Percentiles rank a stretch among this genome's conserved stretches.
Conservation (phyloP, 768 basidiomycete species). For the Trametes cinnabarina region DNA sequence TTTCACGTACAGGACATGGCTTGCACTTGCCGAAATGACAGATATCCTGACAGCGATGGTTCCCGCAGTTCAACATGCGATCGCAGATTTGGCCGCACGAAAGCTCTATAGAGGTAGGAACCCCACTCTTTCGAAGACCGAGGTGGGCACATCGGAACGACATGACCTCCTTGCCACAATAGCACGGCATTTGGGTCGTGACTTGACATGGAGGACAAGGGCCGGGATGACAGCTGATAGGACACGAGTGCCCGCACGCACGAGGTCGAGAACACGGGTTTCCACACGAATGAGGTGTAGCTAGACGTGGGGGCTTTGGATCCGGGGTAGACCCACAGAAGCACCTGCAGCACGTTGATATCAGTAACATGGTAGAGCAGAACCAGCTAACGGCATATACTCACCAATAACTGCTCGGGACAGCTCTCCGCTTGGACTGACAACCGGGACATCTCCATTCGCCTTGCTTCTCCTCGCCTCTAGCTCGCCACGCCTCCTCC, state of each 20-base stretch:
- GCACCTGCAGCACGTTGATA: constrained; percentile 51
- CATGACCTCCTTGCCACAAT: constrained; percentile 64
- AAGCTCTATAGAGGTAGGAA: constrained; percentile 23
- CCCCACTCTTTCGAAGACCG: constrained; percentile 22
- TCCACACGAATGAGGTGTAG: constrained; percentile 77
- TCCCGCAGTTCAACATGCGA: constrained; percentile 59
- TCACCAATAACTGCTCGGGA: constrained; percentile 67
- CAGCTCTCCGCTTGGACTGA: constrained; percentile 68
- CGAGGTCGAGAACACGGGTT: constrained; percentile 63
- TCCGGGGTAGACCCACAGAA: constrained; percentile 78
- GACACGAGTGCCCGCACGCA: constrained; percentile 77
- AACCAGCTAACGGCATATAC: neutral
- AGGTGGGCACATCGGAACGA: constrained; percentile 57
- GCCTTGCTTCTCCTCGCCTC: constrained; percentile 65
- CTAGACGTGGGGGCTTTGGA: constrained; percentile 65
- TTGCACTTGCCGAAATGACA: constrained; percentile 82
- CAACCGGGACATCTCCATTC: constrained; percentile 96
- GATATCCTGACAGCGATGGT: constrained; percentile 62
- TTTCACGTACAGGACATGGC: constrained; percentile 55
- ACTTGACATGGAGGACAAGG: constrained; percentile 94
- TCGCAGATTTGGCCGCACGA: constrained; percentile 41
- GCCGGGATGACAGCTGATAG: constrained; percentile 87
- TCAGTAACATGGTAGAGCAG: neutral
- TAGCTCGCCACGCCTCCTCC: constrained; percentile 66
- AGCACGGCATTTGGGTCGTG: constrained; percentile 72